Evolutionary conservation across 2,329 filamentous ascomycete genomes (phyloP).

Genomic region (Cercospora citrullina): DNA sequence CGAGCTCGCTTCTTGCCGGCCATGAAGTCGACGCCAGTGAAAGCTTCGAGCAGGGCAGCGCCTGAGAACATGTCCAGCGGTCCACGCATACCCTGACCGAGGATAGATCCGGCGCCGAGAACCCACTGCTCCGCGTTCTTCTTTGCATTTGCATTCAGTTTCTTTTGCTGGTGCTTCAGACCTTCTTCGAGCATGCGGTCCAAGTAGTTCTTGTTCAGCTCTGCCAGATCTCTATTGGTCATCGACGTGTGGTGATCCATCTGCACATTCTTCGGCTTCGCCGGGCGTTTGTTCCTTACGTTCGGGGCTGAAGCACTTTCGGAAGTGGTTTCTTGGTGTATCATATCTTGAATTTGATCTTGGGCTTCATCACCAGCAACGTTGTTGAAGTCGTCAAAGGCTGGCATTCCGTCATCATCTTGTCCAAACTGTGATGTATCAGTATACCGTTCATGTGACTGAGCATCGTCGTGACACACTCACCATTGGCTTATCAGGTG

Average conservation of each 20-base stretch:
- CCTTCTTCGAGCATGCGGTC: constrained; percentile 57
- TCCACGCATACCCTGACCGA: constrained; percentile 47
- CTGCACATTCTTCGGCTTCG: constrained; percentile 40
- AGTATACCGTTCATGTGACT: not conserved
- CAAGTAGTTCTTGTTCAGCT: constrained; percentile 61
- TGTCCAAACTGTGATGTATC: constrained; percentile 8
- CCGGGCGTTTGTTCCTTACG: constrained; percentile 41
- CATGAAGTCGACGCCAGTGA: constrained; percentile 43
- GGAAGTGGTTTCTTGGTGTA: constrained; percentile 37
- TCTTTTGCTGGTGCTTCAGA: constrained; percentile 29
- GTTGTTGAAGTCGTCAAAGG: constrained; percentile 1
- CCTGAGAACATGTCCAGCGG: constrained; percentile 63
- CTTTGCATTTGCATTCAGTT: constrained; percentile 52
- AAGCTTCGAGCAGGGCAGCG: constrained; percentile 51
- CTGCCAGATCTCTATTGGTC: constrained; percentile 56
- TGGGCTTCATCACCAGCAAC: not conserved
- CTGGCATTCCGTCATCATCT: constrained; percentile 36
- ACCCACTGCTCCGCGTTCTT: constrained; percentile 65
- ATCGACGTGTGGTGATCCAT: constrained; percentile 55
- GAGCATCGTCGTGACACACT: not conserved
- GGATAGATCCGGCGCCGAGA: constrained; percentile 51
- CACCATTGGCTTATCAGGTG: constrained; percentile 17
- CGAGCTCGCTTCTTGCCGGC: constrained; percentile 32
- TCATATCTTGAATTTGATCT: constrained; percentile 30
- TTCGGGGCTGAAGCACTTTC: constrained; percentile 44